Evolutionary conservation across 2,329 filamentous ascomycete species (phyloP), one percentile per base, ranked within the genome.

Genomic region (Aspergillus tanneri): DNA sequence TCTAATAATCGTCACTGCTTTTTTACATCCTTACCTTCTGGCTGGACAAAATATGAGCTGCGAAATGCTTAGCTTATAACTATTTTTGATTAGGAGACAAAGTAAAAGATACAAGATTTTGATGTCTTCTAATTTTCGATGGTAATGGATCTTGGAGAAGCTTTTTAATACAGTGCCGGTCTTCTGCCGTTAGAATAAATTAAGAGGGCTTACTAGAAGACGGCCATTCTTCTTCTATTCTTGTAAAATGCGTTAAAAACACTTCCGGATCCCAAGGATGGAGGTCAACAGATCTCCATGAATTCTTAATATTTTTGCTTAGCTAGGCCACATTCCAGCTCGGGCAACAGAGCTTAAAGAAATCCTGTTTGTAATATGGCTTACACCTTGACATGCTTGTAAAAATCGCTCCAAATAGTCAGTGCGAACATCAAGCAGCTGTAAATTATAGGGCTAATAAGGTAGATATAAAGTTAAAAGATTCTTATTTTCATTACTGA

Each of bases 361-460:
- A n/a, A n/a, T n/a, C 7, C 23, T 12, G 18, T 50, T 46, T 7
- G 28, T 45, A 18, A 49, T 25, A 16, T 16, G 2, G 24, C 21
- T 45, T 7, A 48, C 24, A 8, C 18, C 36, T 32, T 46, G 22
- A 24, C 3, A 43, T 8, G 5, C 2, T 35, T 43, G 2, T 7
- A 46, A n/a, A 39, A 49, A 48, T 21, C 0, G 9, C 19, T 46
- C 32, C 9, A 52, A 45, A n/a, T 38, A 2, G 1, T 42, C 23
- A 10, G 47, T 51, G 5, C 28, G 23, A 27, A 52, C 18, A 43
- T 54, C 14, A 25, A 51, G 41, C 3, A 25, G 22, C 38, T 51
- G 38, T 10, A 54, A 10, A 1, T 14, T 28, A 43, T 54, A 19
- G 3, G 19, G 49, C 12, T 25, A 54, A 49, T 54, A 14, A 34